Percentiles rank a stretch among this genome's conserved stretches.
These are phyloP conservation scores for Basipetospora chlamydospora DNA, from an alignment of 2,329 filamentous ascomycete genomes.

Conservation along the genomic window DNA sequence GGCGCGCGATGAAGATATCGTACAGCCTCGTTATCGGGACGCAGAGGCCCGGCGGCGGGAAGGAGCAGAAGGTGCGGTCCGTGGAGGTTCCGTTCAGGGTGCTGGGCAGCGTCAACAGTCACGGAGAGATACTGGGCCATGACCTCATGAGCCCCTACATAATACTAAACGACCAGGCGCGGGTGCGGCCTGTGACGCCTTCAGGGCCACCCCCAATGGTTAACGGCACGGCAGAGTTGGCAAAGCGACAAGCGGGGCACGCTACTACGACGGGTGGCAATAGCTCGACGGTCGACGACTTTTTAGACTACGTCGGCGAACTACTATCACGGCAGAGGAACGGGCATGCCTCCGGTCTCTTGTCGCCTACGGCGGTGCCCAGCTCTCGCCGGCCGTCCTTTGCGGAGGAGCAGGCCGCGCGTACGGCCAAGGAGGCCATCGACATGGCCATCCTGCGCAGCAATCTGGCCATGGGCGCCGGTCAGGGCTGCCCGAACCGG, in stretches of 20 bases:
- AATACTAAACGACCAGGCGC: slow-evolving; percentile 69
- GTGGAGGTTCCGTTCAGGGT: slow-evolving; percentile 88
- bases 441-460: slow-evolving; percentile 81
- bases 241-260: background rate
- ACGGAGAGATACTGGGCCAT: slow-evolving; percentile 80
- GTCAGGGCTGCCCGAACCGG: slow-evolving; percentile 73
- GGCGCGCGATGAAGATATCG: slow-evolving; percentile 83
- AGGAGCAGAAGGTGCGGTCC: slow-evolving; percentile 74
- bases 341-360: slow-evolving; percentile 41
- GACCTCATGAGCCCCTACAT: slow-evolving; percentile 93
- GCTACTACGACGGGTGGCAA: background rate
- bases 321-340: slow-evolving; percentile 47
- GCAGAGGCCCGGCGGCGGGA: slow-evolving; percentile 61
- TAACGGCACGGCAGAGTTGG: slow-evolving; percentile 1
- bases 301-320: slow-evolving; percentile 63
- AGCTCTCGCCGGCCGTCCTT: slow-evolving; percentile 40
- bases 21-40: slow-evolving; percentile 89
- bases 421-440: slow-evolving; percentile 69
- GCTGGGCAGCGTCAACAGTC: slow-evolving; percentile 77
- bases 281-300: slow-evolving; percentile 37
- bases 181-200: slow-evolving; percentile 38
- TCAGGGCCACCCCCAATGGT: too few species aligned
- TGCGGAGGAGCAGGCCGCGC: slow-evolving; percentile 32
- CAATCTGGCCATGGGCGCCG: slow-evolving; percentile 49
- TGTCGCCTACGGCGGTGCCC: slow-evolving; percentile 54